A percentile compares a stretch with the other conserved stretches of the same genome.
These are phyloP conservation scores for Fraxinus excelsior DNA, from an alignment of 257 asterid species.

Conservation along the genomic window DNA sequence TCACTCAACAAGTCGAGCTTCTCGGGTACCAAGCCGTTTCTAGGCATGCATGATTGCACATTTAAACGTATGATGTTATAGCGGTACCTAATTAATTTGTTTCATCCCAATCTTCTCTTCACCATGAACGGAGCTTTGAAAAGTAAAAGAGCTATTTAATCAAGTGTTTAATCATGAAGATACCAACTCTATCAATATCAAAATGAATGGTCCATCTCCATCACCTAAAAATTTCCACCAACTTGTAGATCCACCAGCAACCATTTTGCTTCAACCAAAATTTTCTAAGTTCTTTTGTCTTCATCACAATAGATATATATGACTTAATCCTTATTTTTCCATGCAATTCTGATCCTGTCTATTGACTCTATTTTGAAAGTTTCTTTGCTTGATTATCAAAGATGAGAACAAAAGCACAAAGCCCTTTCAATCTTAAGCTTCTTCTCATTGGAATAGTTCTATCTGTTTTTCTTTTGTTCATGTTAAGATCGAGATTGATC, in stretches of 20 bases:
- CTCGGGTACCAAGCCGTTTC: too few relatives aligned
- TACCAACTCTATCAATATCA: constrained; percentile 9
- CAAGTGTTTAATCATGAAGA: not conserved
- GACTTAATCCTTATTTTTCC: constrained; percentile 32
- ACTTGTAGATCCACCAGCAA: constrained; percentile 57
- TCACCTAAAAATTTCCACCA: constrained; percentile 41
- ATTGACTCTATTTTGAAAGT: not conserved
- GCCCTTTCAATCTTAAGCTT: constrained; percentile 47
- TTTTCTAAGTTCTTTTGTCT: constrained; percentile 48
- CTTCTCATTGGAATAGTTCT: constrained; percentile 32
- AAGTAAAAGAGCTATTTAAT: not conserved
- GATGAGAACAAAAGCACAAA: constrained; percentile 68
- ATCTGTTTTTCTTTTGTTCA: constrained; percentile 40
- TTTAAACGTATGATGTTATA: too few relatives aligned
- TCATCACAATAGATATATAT: constrained; percentile 32
- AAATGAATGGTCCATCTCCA: constrained; percentile 16
- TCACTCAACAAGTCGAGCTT: too few relatives aligned
- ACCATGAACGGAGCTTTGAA: not conserved
- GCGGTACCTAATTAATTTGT: not conserved
- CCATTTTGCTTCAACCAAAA: constrained; percentile 66
- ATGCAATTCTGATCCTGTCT: not conserved
- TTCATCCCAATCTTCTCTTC: not conserved
- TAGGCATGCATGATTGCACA: not conserved
- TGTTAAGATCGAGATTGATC: constrained; percentile 37
- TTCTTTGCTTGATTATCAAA: not conserved